Conservation (phyloP, 495 filamentous ascomycete species). For the Aspergillus saccharolyticus region DNA sequence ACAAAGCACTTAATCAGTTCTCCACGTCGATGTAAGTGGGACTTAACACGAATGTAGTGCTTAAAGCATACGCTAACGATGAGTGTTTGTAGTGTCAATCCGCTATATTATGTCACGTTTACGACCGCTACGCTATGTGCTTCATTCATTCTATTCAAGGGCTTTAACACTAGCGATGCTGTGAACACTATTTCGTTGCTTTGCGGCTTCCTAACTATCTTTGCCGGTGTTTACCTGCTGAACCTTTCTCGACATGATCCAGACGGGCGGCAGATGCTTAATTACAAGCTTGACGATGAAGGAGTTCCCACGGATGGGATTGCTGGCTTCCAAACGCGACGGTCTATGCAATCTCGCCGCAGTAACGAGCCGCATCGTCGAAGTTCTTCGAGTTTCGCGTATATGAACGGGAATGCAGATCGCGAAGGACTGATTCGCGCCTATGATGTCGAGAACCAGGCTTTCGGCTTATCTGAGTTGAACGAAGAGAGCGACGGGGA, state of each 20-base stretch:
- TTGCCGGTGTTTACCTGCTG: slow-evolving; percentile 93
- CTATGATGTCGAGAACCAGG: slow-evolving; percentile 73
- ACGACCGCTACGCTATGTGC: slow-evolving; percentile 91
- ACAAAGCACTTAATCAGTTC: slow-evolving; percentile 96
- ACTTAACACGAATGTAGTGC: neutral
- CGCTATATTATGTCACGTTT: slow-evolving; percentile 99
- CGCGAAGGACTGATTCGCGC: slow-evolving; percentile 76
- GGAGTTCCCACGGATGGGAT: slow-evolving; percentile 87
- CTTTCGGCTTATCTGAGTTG: slow-evolving; percentile 61
- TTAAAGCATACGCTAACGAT: slow-evolving; percentile 22
- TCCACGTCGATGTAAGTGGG: slow-evolving; percentile 84
- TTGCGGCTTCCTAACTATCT: slow-evolving; percentile 92
- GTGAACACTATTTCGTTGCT: slow-evolving; percentile 92
- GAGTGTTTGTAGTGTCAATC: slow-evolving; percentile 71
- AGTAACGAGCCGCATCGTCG: slow-evolving; percentile 53
- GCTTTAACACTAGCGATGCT: slow-evolving; percentile 92
- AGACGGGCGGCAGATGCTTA: slow-evolving; percentile 64
- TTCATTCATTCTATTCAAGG: slow-evolving; percentile 94
- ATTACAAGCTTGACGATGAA: slow-evolving; percentile 59
- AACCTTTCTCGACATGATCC: slow-evolving; percentile 91
- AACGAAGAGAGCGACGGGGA: slow-evolving; percentile 65
- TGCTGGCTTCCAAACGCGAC: slow-evolving; percentile 78
- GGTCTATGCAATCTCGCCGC: slow-evolving; percentile 85
- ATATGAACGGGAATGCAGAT: slow-evolving; percentile 49
- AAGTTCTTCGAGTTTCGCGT: slow-evolving; percentile 54